Evolutionary conservation across 805 yeast species (phyloP).

Genomic region (Metschnikowia drakensbergensis): DNA sequence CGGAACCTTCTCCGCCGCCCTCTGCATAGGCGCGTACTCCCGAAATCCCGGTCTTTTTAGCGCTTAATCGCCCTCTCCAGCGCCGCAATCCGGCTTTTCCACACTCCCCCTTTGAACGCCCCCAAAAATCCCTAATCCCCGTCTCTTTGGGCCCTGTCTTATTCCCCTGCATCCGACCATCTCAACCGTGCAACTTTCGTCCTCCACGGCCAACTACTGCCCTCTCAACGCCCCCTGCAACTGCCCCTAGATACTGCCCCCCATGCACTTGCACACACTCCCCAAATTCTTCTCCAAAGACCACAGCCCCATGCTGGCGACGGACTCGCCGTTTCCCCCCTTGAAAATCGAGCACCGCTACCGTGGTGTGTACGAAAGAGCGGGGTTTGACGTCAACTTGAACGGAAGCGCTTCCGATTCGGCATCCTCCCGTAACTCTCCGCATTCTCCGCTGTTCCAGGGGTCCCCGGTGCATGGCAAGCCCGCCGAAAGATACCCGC

Average conservation of each 20-base stretch:
- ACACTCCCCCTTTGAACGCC: neutral
- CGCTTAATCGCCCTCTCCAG: neutral
- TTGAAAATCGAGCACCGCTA: slow-evolving; percentile 58
- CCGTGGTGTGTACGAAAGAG: slow-evolving; percentile 72
- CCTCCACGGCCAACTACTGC: neutral
- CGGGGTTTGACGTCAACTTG: slow-evolving; percentile 61
- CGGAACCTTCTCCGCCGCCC: too few species aligned
- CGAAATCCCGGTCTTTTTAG: neutral
- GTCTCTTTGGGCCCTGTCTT: too few species aligned
- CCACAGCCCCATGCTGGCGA: slow-evolving; percentile 19
- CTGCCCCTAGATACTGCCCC: too few species aligned
- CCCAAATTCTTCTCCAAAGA: slow-evolving; percentile 20
- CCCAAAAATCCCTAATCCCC: neutral
- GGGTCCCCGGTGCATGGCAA: neutral
- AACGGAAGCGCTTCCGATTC: neutral
- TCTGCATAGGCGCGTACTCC: neutral
- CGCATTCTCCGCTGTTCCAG: neutral
- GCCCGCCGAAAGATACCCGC: neutral
- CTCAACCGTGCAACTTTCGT: neutral
- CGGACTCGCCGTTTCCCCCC: slow-evolving; percentile 65
- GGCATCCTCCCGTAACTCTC: neutral
- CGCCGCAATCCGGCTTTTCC: neutral
- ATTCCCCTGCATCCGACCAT: neutral
- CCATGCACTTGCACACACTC: slow-evolving; percentile 19
- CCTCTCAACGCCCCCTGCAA: neutral